Evolutionary conservation across 768 basidiomycete genomes (phyloP), one percentile per base, ranked within the genome.

Genomic region (Asterophora parasitica): DNA sequence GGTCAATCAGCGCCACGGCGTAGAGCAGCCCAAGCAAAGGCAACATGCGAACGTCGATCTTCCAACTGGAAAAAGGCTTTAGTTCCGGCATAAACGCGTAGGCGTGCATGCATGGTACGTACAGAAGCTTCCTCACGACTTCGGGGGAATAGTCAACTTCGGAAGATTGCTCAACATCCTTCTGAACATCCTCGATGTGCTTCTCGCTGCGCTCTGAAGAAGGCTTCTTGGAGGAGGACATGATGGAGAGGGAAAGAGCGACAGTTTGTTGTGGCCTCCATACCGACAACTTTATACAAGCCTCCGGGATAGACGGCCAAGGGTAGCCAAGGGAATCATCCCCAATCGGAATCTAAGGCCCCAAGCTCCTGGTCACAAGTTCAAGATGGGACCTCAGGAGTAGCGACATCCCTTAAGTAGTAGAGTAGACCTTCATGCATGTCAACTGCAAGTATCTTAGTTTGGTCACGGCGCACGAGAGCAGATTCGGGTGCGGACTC

Each of bases 21-120:
- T 66, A 69, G 12, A 68, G 41, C 19, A 66, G 42, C 19, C 65
- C 66, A 15, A 68, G 57, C 15, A 70, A 40, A 4, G 67, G 67
- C 7, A 70, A 54, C 56, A 69, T 62, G 38, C 65, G 61, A 37
- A 61, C 52, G 42, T 70, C 67, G 41, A 70, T 50, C 11, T 46
- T 52, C 28, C 65, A 61, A 46, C 68, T 70, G 11, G 19, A 17
- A 17, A 17, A 11, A 5, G n/a, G 3, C 2, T n/a, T 23, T 26
- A 19, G 2, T 19, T 44, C 26, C n/a, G 26, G 12, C 7, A 23
- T 13, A 10, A 7, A 19, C 12, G 20, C 4, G 13, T 26, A 34
- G 12, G 23, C 1, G 23, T 2, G 16, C 32, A 13, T 1, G 10
- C 31, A 46, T 37, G 28, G 27, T 3, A 32, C 26, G 9, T 35